Conservation (phyloP, 306 rosid genomes). For the Inga oerstediana region DNA sequence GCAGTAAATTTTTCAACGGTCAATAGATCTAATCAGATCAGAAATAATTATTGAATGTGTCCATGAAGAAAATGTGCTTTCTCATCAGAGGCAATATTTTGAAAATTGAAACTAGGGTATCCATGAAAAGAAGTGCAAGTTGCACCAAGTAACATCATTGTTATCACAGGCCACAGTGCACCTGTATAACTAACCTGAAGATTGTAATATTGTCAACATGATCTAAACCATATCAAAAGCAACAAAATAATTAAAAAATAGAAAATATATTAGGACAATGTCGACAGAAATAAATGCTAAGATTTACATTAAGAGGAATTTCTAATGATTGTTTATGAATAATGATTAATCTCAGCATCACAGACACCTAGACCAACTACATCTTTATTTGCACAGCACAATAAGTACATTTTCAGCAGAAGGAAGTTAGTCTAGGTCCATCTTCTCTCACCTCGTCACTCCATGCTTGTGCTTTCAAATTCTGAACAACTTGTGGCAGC, state of each 20-base stretch:
- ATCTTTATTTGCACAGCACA: slow-evolving; percentile 23
- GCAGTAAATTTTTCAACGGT: slow-evolving; percentile 5
- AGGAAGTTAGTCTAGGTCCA: slow-evolving; percentile 24
- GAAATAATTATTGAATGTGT: slow-evolving; percentile 12
- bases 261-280: neutral
- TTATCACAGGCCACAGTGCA: neutral
- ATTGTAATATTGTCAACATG: slow-evolving; percentile 1
- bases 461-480: slow-evolving; percentile 99
- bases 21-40: neutral
- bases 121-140: slow-evolving; percentile 9
- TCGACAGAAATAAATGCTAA: slow-evolving; percentile 7
- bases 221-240: neutral
- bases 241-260: neutral
- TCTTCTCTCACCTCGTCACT: slow-evolving; percentile 91
- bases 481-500: slow-evolving; percentile 90
- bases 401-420: slow-evolving; percentile 12
- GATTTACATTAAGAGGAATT: slow-evolving; percentile 22
- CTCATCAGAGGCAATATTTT: neutral
- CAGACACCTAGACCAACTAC: slow-evolving; percentile 8
- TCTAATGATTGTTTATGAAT: neutral
- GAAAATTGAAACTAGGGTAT: neutral
- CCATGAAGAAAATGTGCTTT: slow-evolving; percentile 3
- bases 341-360: slow-evolving; percentile 12
- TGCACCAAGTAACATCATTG: neutral
- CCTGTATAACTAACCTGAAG: neutral